A percentile compares a stretch with the other conserved stretches of the same genome.
phyloP scores from a whole-genome alignment of 2,329 filamentous ascomycete species.

The Podosphaera xanthii region DNA sequence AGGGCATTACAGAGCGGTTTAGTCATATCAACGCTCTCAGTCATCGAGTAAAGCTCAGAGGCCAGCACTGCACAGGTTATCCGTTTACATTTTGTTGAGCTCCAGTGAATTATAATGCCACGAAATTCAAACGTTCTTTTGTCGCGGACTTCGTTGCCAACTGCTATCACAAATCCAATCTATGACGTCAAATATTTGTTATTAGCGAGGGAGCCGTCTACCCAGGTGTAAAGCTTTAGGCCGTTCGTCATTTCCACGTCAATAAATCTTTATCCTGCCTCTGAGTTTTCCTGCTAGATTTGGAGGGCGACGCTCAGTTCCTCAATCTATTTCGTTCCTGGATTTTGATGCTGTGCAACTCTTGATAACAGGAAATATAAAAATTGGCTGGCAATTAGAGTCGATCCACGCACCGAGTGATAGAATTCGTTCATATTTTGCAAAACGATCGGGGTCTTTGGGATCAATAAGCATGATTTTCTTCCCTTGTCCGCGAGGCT shows the following conservation, averaged over 20 bases:
- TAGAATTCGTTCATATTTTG: background rate
- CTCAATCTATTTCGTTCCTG: background rate
- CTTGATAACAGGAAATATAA: background rate
- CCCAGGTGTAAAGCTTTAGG: background rate
- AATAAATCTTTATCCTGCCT: background rate
- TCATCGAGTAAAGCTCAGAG: background rate
- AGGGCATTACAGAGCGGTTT: background rate
- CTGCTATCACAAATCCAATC: background rate
- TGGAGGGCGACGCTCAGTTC: background rate
- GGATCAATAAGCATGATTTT: too few species aligned
- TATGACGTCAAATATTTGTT: background rate
- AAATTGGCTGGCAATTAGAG: background rate
- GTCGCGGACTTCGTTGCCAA: background rate
- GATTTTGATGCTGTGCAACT: background rate
- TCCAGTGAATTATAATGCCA: background rate
- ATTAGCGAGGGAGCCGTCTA: background rate
- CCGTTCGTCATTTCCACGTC: background rate
- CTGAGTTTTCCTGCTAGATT: background rate
- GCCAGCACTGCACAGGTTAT: too few species aligned
- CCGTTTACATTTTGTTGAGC: background rate
- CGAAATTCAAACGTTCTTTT: background rate
- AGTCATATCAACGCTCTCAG: background rate
- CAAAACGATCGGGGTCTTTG: too few species aligned
- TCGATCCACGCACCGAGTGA: background rate
- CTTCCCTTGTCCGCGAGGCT: background rate